phyloP scores from a whole-genome alignment of 1,284 basidiomycete species.

The Naganishia liquefaciens region DNA sequence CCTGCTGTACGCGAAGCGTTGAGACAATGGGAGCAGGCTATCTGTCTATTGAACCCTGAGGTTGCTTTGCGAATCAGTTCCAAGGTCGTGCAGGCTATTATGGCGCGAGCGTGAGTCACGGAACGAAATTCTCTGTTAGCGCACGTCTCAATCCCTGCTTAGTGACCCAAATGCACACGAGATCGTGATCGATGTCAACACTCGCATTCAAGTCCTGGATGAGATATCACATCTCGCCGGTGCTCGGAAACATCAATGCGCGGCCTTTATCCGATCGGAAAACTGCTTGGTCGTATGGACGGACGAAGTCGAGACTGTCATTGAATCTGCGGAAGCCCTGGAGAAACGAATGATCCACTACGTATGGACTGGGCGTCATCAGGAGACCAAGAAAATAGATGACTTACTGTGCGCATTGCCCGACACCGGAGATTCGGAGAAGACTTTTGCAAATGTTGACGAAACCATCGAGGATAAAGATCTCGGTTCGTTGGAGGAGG shows the following conservation, averaged over 20 bases:
- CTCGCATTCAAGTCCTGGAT: constrained; percentile 51
- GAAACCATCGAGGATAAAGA: constrained; percentile 39
- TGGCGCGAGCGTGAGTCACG: constrained; percentile 64
- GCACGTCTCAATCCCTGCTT: neutral
- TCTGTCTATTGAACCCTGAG: constrained; percentile 70
- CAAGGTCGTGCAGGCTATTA: constrained; percentile 75
- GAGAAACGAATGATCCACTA: constrained; percentile 48
- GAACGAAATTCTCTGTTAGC: constrained; percentile 62
- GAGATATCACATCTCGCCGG: constrained; percentile 64
- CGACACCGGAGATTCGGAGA: constrained; percentile 22
- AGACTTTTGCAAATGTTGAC: constrained; percentile 38
- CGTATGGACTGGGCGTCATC: constrained; percentile 46
- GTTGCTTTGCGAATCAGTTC: constrained; percentile 76
- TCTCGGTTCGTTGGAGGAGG: constrained; percentile 42
- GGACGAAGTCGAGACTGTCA: constrained; percentile 69
- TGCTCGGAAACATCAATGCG: constrained; percentile 78
- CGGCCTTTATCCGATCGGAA: constrained; percentile 75
- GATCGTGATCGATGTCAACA: constrained; percentile 39
- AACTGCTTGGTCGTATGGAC: constrained; percentile 74
- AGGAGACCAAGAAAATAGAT: constrained; percentile 38
- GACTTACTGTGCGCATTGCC: constrained; percentile 20
- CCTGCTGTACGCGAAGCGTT: constrained; percentile 31
- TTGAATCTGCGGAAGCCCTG: constrained; percentile 59
- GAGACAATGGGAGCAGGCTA: constrained; percentile 61
- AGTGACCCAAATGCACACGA: constrained; percentile 13